Evolutionary conservation across 2,329 filamentous ascomycete species (phyloP).

Genomic region (Fusarium pininemorale): DNA sequence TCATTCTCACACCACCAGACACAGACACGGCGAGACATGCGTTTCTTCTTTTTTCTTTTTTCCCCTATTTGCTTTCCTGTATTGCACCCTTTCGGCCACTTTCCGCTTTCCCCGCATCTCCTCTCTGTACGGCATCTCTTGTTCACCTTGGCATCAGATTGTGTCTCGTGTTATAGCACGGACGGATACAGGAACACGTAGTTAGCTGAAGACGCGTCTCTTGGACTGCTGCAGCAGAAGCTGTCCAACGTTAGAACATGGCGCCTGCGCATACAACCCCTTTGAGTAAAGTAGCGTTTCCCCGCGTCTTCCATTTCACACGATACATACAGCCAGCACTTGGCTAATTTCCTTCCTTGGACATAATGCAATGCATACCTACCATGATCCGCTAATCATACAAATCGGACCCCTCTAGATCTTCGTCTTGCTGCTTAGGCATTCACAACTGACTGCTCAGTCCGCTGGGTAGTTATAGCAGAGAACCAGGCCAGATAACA

Average conservation of each 20-base stretch:
- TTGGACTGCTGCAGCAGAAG: neutral
- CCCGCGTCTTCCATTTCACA: slow-evolving; percentile 9
- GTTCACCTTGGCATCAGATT: neutral
- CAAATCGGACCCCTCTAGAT: neutral
- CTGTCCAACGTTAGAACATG: neutral
- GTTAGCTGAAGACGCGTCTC: neutral
- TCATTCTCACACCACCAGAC: slow-evolving; percentile 12
- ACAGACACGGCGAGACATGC: neutral
- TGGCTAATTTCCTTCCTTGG: neutral
- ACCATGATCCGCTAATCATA: slow-evolving; percentile 12
- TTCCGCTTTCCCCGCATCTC: slow-evolving; percentile 23
- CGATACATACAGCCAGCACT: neutral
- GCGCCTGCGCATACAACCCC: neutral
- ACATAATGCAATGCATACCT: neutral
- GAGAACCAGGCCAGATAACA: neutral
- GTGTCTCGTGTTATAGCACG: neutral
- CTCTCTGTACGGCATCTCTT: neutral
- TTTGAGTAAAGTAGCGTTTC: slow-evolving; percentile 2
- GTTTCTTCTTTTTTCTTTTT: neutral
- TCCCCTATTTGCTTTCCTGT: neutral
- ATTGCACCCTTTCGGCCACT: slow-evolving; percentile 17
- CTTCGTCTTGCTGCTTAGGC: neutral
- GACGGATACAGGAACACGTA: neutral
- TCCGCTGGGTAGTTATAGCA: neutral
- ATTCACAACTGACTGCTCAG: neutral